Evolutionary conservation across 1,284 basidiomycete species (phyloP).

Genomic region (Sparassis latifolia): DNA sequence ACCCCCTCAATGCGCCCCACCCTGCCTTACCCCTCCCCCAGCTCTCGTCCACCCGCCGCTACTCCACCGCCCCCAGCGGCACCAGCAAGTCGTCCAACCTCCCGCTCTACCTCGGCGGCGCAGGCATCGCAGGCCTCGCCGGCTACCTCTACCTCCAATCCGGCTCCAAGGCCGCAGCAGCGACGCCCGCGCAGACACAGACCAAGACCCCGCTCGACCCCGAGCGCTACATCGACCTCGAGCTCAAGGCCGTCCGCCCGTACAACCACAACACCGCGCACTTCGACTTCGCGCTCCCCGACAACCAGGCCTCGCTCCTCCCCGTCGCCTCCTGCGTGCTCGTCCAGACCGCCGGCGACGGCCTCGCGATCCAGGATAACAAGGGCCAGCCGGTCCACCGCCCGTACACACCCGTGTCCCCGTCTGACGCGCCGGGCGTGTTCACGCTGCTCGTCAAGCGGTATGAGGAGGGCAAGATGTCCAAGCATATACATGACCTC

Average conservation of each 20-base stretch:
- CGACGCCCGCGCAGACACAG: constrained; percentile 20
- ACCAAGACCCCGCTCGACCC: constrained; percentile 65
- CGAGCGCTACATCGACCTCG: constrained; percentile 72
- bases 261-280: constrained; percentile 68
- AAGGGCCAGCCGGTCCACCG: constrained; percentile 89
- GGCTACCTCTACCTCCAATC: constrained; percentile 43
- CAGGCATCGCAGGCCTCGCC: constrained; percentile 41
- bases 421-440: constrained; percentile 67
- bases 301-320: constrained; percentile 73
- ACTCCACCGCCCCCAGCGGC: constrained; percentile 41
- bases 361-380: constrained; percentile 56
- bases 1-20: background rate
- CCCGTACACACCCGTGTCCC: constrained; percentile 82
- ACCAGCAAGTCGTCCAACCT: constrained; percentile 43
- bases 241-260: constrained; percentile 75
- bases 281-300: constrained; percentile 77
- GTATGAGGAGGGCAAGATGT: constrained; percentile 75
- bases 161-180: constrained; percentile 12
- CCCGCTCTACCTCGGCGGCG: constrained; percentile 42
- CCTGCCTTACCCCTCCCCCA: constrained; percentile 5
- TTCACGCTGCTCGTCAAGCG: constrained; percentile 84
- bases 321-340: constrained; percentile 70
- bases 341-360: constrained; percentile 48
- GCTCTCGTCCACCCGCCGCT: constrained; percentile 27
- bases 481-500: constrained; percentile 65